Conservation (phyloP, 2,329 filamentous ascomycete species). For the Thelonectria blattea region DNA sequence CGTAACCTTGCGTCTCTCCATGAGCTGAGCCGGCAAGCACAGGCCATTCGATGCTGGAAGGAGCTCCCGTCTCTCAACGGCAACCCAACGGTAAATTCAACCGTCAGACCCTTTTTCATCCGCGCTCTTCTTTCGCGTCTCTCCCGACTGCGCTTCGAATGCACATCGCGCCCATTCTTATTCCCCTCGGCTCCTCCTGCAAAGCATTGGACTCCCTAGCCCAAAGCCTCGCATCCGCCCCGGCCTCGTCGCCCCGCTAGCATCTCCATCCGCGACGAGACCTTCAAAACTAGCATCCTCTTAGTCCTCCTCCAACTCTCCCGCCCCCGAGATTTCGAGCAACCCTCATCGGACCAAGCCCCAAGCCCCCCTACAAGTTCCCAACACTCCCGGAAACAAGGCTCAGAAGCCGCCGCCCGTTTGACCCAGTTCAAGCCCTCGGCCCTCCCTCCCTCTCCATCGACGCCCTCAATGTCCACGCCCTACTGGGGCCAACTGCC, state of each 20-base stretch:
- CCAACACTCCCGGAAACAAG: conserved; percentile 1
- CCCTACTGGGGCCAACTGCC: conserved; percentile 67
- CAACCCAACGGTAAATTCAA: conserved; percentile 12
- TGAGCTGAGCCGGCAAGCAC: conserved; percentile 12
- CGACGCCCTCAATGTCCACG: conserved; percentile 50
- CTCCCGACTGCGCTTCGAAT: conserved; percentile 5
- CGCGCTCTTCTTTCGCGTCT: neutral
- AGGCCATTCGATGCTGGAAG: conserved; percentile 12
- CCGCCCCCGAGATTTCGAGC: conserved; percentile 26
- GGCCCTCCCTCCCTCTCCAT: conserved; percentile 18
- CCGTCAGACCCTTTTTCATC: conserved; percentile 6
- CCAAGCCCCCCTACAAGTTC: neutral
- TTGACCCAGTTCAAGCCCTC: conserved; percentile 13
- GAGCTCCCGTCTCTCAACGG: too few species aligned
- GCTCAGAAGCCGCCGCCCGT: conserved; percentile 11
- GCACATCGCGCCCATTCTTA: conserved; percentile 6
- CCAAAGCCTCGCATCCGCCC: conserved; percentile 35
- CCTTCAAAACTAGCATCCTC: conserved; percentile 29
- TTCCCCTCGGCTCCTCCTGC: conserved; percentile 46
- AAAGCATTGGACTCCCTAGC: conserved; percentile 51
- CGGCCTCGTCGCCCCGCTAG: conserved; percentile 30
- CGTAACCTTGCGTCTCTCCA: neutral
- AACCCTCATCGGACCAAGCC: conserved; percentile 19
- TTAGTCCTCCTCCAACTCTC: conserved; percentile 23
- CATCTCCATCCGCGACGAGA: conserved; percentile 26